A percentile compares a stretch with the other conserved stretches of the same genome.
phyloP scores from a whole-genome alignment of 495 filamentous ascomycete species.

The Penicillium verhagenii region DNA sequence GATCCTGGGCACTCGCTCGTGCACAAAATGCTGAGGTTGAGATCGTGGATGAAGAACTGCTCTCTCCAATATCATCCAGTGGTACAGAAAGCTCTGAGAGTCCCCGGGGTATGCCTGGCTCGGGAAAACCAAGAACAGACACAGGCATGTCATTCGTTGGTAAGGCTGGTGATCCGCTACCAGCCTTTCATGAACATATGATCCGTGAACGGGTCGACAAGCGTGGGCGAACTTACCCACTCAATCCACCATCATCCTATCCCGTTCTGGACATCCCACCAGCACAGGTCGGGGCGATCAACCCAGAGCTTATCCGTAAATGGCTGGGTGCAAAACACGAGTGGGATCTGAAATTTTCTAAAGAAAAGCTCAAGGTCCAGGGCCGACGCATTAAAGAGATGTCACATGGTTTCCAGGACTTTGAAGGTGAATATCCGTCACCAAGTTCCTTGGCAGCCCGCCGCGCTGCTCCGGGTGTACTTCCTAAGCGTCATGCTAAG shows the following conservation, averaged over 20 bases:
- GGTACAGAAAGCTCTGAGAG: constrained; percentile 39
- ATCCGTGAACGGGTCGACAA: constrained; percentile 83
- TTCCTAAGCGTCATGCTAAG: constrained; percentile 48
- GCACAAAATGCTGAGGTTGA: constrained; percentile 78
- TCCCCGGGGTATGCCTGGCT: constrained; percentile 14
- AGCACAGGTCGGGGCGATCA: constrained; percentile 72
- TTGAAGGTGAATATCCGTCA: constrained; percentile 74
- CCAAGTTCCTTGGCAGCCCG: constrained; percentile 79
- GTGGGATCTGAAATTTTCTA: constrained; percentile 69
- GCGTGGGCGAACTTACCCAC: constrained; percentile 65
- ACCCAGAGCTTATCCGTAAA: constrained; percentile 72
- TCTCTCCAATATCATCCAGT: constrained; percentile 70
- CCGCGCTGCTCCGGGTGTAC: constrained; percentile 49
- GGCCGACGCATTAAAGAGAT: constrained; percentile 68
- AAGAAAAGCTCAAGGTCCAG: constrained; percentile 65
- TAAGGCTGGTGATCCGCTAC: constrained; percentile 78
- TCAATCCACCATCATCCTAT: constrained; percentile 62
- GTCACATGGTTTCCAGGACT: constrained; percentile 63
- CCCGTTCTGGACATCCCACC: constrained; percentile 58
- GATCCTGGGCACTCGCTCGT: constrained; percentile 81
- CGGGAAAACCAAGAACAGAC: constrained; percentile 16
- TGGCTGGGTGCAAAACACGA: constrained; percentile 72
- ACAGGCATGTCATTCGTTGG: constrained; percentile 54
- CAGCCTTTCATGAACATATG: constrained; percentile 78
- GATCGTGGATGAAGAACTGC: constrained; percentile 72